phyloP scores from a whole-genome alignment of 352 stramenopile species.

The Phytophthora constricta region DNA sequence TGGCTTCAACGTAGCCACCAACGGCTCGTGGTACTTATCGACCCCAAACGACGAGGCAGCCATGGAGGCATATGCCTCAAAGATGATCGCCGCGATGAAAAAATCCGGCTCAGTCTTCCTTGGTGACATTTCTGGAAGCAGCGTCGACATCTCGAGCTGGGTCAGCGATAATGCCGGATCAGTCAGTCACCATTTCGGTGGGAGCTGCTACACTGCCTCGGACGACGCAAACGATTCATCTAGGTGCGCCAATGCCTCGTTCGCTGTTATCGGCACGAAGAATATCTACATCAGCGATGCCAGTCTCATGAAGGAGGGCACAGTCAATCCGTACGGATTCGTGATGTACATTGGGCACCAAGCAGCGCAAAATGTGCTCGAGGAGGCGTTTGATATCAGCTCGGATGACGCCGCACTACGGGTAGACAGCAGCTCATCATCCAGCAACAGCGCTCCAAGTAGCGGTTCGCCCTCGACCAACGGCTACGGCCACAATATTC shows the following conservation, averaged over 20 bases:
- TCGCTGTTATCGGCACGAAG: conserved; percentile 44
- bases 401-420: conserved; percentile 2
- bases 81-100: conserved; percentile 38
- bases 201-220: conserved; percentile 47
- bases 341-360: conserved; percentile 59
- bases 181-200: conserved; percentile 53
- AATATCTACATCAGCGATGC: conserved; percentile 52
- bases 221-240: conserved; percentile 30
- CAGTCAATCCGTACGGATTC: conserved; percentile 56
- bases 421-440: not conserved
- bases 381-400: conserved; percentile 33
- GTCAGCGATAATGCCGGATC: conserved; percentile 28
- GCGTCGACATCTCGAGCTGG: conserved; percentile 38
- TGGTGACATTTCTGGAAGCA: conserved; percentile 1
- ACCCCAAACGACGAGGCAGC: conserved; percentile 39
- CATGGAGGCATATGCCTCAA: conserved; percentile 38
- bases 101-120: conserved; percentile 36
- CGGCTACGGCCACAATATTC: conserved; percentile 1
- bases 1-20: conserved; percentile 38
- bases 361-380: conserved; percentile 43
- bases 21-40: conserved; percentile 41
- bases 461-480: conserved; percentile 6
- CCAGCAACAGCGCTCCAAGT: conserved; percentile 10
- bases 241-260: conserved; percentile 23
- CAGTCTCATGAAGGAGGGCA: conserved; percentile 55